Base-by-base conservation (phyloP, 495 filamentous ascomycete genomes). In the Hypoxylon subgilvum region DNA sequence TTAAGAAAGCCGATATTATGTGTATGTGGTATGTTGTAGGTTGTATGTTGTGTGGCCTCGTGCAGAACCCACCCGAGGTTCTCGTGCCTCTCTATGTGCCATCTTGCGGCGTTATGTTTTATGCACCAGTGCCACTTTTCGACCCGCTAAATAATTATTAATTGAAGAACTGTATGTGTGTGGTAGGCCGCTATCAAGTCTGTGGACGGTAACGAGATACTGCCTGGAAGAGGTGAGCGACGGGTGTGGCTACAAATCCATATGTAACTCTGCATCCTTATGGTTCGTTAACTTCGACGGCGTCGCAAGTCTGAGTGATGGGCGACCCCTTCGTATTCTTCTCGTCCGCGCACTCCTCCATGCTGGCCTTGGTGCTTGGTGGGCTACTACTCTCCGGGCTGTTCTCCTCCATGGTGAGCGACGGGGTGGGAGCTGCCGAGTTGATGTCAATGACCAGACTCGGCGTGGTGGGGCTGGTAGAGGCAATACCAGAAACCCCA, bases 311-410 rank as follows among this genome's bases (percentile, higher is more conserved):
- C 32, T 59, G 44, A 19, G 34, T 28, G 4, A 50, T 45, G 13
- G 40, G 7, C 7, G 47, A 53, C 27, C 44, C 22, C 53, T 58
- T 45, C 21, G 12, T 35, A 2, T 39, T 57, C 40, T 57, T 63
- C 16, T 65, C 65, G 23, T 65, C 61, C 4, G 36, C 18, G 44
- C 47, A 43, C 22, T 71, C 81, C 12, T 82, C 83, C 13, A 80
- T 65, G 61, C 79, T 83, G 17, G 75, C 78, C 53, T 76, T 81
- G 4, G 82, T 80, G 64, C 83, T 88, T 16, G 84, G 83, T 3
- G 84, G 72, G 45, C 78, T 83, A 64, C 70, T 79, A 67, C 83
- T 88, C 52, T 85, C 83, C 8, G 86, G 85, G 53, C 82, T 87
- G 56, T 84, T 86, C n/a, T 81, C 77, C 43, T 82, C 84, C 32